Base-by-base conservation (phyloP, 1,139 yeast genomes). In the Spathaspora sp. region DNA sequence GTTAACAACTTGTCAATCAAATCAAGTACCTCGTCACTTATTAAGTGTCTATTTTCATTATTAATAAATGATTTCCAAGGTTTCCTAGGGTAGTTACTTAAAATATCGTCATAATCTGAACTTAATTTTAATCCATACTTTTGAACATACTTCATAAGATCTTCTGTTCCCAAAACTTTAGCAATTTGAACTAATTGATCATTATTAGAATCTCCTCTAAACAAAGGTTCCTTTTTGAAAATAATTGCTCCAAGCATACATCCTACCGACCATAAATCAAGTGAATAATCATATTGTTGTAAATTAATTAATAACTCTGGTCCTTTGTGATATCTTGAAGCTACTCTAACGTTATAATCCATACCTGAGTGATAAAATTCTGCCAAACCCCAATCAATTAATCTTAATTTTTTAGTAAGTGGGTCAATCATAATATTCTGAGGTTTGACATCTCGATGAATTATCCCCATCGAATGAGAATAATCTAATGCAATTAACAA, bases 381-480 rank as follows among this genome's bases (percentile, higher is more conserved):
- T 4, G 95, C 93, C 45, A 86, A 68, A 36, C 95, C 95, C 95
- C 95, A 86, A 64, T 86, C 95, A 47, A 86, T 86, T 49, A 86
- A 75, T 54, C 91, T 73, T 52, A 86, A 68, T 55, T 81, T 80
- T 55, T 78, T 81, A 48, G 69, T 71, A 41, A 70, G 60, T 38
- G 88, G 93, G 62, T 86, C 93, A 56, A 86, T 86, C 93, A 86
- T 86, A 48, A 86, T 84, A 63, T 86, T 86, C 60, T 86, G 95
- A 4, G 95, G 95, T 64, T 86, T 86, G 41, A 86, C 93, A 61
- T 86, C 95, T 60, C 95, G 71, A 62, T 86, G 95, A 76, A 86
- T 84, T 47, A 86, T 85, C 20, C 95, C 95, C 86, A 84, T 84
- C 2, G 89, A 83, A 66, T 86, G 95, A 42, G 86, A 82, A 63